Percentiles rank a stretch among this genome's conserved stretches.
These are phyloP conservation scores for Colletotrichum nymphaeae DNA, from an alignment of 2,329 filamentous ascomycete genomes.

Conservation along the genomic window DNA sequence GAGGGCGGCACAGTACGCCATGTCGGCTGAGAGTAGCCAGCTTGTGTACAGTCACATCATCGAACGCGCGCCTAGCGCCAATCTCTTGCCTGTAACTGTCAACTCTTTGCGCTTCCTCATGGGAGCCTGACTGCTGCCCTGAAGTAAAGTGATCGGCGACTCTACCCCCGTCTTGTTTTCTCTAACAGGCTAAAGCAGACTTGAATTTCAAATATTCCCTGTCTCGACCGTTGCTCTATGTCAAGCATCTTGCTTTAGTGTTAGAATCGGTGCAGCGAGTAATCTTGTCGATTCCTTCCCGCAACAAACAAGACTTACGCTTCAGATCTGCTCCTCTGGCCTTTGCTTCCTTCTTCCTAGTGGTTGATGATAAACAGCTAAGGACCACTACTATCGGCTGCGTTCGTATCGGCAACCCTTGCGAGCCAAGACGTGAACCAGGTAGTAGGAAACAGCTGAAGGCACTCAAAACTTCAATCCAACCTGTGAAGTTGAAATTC, in stretches of 20 bases:
- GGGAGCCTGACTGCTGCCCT: not conserved
- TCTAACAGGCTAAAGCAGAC: not conserved
- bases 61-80: constrained; percentile 4
- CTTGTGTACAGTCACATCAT: not conserved
- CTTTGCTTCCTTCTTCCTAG: not conserved
- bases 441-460: not conserved
- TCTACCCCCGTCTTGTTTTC: not conserved
- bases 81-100: not conserved
- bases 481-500: not conserved
- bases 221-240: not conserved
- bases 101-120: not conserved
- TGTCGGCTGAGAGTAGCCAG: not conserved
- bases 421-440: not conserved
- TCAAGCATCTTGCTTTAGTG: not conserved
- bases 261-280: not conserved
- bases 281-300: not conserved
- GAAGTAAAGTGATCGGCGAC: not conserved
- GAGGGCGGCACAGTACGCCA: not conserved
- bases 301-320: not conserved
- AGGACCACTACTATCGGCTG: not conserved
- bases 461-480: not conserved
- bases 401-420: not conserved
- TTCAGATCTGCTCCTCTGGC: not conserved
- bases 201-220: not conserved
- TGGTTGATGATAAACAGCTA: not conserved